Base-by-base conservation (phyloP, 306 rosid species). In the Trifolium repens region DNA sequence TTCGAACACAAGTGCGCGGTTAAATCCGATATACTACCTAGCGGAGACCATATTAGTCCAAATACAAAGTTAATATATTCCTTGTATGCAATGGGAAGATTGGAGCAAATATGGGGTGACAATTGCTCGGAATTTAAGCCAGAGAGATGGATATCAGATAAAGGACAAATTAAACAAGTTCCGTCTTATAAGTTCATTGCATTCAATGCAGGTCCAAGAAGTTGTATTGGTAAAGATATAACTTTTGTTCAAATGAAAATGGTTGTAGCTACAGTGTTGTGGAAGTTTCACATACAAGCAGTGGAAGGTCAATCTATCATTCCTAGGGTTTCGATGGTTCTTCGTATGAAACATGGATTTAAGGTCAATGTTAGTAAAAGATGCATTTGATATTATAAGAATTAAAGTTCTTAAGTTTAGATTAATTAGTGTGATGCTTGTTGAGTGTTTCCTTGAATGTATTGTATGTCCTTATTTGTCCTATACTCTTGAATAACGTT, bases 181-280 rank as follows among this genome's bases (percentile, higher is more conserved):
- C 42, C 42, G 1, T 39, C 42, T 7, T 39, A 39, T 2, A 39
- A 39, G 42, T 39, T 39, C 42, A 39, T 39, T 1, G 55, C 55
- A 49, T 49, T 49, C 16, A 35, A 71, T 37, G 22, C 76, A 37
- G 76, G 76, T 2, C 66, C 76, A 0, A 37, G 76, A 22, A 71
- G 9, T 12, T 71, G 66, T 71, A 1, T 71, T 12, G 66, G 76
- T 4, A 71, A 54, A 71, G 64, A 54, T 11, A 13, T 54, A 0
- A 17, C 13, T 2, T 3, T 71, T 15, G 7, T 55, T 71, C 14
- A 71, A 37, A 37, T 71, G 53, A 71, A 55, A 63, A 71, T 71
- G 19, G 27, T 19, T 37, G 24, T 66, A 39, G n/a, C 17, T 71
- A 19, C 66, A 12, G 7, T 54, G 4, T 4, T 54, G 3, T 2